Evolutionary conservation across 441 rosid species (phyloP), one percentile per base, ranked within the genome.

Genomic region (California macrophylla): DNA sequence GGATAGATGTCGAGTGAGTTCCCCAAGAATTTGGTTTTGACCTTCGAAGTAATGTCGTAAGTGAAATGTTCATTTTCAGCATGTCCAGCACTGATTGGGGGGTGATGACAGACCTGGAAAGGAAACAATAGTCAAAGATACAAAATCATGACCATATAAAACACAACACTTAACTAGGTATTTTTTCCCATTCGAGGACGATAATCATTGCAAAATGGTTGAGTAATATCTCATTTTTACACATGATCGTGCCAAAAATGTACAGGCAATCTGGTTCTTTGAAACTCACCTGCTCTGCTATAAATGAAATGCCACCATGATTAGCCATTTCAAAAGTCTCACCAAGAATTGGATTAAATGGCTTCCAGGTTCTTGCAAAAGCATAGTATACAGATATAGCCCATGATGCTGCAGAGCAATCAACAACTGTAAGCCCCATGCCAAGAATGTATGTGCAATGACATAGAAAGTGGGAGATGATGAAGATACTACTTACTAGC

Each of bases 311-410:
- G 63, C 93, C 92, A 52, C 83, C 87, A 74, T 88, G 87, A 79
- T 90, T 90, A 25, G 75, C 81, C 97, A 92, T 73, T 76, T 95
- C 98, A 73, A 83, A 95, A 72, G 98, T 95, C 85, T 95, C 98
- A 1, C 97, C 99, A n/a, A 92, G 95, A 78, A 95, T 89, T 60
- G 98, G 99, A 82, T 95, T 92, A 75, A 95, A 92, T 2, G 97
- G 99, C 80, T 92, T 92, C 98, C 99, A 95, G 15, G 96, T 82
- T 64, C 99, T 89, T 81, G 86, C 87, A 64, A 40, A 82, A 21
- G 92, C 98, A 81, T 79, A 85, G 78, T 92, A 94, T 71, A 94
- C 87, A 30, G 98, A 89, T 72, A 92, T 87, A 73, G 86, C 88
- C 91, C 96, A 94, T 40, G 97, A 86, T 29, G 91, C 96, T 94